phyloP scores from a whole-genome alignment of 148 eudicot genomes.

The Cornus florida region DNA sequence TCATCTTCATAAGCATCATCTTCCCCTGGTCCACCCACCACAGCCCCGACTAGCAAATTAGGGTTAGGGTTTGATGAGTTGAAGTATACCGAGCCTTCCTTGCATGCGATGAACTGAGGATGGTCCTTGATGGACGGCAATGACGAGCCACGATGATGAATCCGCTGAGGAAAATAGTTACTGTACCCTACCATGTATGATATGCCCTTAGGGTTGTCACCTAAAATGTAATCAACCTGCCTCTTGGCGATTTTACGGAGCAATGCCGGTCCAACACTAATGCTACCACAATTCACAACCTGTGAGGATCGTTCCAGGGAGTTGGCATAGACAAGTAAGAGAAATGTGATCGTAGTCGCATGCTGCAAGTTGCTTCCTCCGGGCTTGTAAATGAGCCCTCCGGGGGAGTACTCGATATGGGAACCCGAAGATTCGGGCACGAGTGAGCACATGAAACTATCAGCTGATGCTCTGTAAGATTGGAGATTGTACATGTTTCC shows the following conservation, averaged over 20 bases:
- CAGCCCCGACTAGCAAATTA: slow-evolving; percentile 70
- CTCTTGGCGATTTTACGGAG: slow-evolving; percentile 71
- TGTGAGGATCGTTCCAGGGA: slow-evolving; percentile 54
- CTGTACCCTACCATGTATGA: slow-evolving; percentile 95
- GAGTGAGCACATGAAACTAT: slow-evolving; percentile 85
- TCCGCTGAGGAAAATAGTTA: slow-evolving; percentile 54
- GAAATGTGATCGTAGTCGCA: slow-evolving; percentile 73
- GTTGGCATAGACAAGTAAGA: slow-evolving; percentile 68
- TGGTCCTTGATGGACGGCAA: slow-evolving; percentile 68
- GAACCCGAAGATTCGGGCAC: slow-evolving; percentile 68
- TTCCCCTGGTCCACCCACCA: slow-evolving; percentile 87
- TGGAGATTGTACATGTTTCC: slow-evolving; percentile 52
- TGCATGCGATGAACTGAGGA: slow-evolving; percentile 60
- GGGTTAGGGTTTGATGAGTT: slow-evolving; percentile 72
- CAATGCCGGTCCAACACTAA: slow-evolving; percentile 37
- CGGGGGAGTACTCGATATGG: slow-evolving; percentile 74
- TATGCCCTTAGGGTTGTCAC: slow-evolving; percentile 84
- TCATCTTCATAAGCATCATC: slow-evolving; percentile 74
- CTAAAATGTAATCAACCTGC: slow-evolving; percentile 83
- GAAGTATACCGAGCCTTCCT: slow-evolving; percentile 70
- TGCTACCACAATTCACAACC: slow-evolving; percentile 49
- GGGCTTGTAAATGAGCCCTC: slow-evolving; percentile 79
- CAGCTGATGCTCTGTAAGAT: slow-evolving; percentile 86
- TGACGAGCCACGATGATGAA: slow-evolving; percentile 89
- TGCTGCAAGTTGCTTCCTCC: slow-evolving; percentile 94